These are phyloP conservation scores for Alternaria sp. DNA, from an alignment of 2,329 filamentous ascomycete genomes.

Conservation along the genomic window DNA sequence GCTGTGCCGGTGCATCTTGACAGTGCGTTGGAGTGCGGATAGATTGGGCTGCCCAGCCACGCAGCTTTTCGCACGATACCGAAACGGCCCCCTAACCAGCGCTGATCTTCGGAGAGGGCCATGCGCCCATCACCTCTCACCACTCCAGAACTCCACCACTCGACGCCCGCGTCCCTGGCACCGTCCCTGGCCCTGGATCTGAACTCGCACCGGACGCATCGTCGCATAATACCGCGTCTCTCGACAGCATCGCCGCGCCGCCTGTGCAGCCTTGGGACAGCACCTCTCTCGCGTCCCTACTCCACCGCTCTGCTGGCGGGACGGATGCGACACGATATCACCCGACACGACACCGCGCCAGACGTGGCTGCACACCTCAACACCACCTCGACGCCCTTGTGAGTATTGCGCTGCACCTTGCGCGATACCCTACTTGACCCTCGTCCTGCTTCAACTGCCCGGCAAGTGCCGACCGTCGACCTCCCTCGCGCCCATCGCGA, in stretches of 20 bases:
- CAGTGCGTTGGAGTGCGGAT: conserved; percentile 17
- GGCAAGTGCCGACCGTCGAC: conserved; percentile 37
- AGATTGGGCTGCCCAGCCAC: conserved; percentile 35
- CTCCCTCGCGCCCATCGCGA: conserved; percentile 34
- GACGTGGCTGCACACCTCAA: conserved; percentile 29
- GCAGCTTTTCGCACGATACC: conserved; percentile 34
- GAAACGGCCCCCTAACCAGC: conserved; percentile 34
- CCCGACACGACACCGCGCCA: conserved; percentile 39
- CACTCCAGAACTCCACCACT: conserved; percentile 35
- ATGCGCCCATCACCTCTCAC: conserved; percentile 40
- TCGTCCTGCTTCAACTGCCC: conserved; percentile 36
- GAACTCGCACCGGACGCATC: conserved; percentile 38
- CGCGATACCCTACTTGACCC: conserved; percentile 22
- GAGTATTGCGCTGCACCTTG: conserved; percentile 36
- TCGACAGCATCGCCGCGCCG: conserved; percentile 32
- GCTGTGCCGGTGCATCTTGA: conserved; percentile 7
- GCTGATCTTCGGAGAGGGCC: conserved; percentile 34
- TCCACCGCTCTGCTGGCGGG: conserved; percentile 39
- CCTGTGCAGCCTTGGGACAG: conserved; percentile 35
- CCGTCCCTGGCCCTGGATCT: conserved; percentile 36
- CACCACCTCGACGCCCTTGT: conserved; percentile 25
- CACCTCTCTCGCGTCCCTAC: conserved; percentile 24
- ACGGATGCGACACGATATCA: conserved; percentile 49
- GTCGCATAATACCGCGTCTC: conserved; percentile 36
- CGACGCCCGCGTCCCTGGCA: conserved; percentile 39